Percentiles rank a stretch among this genome's conserved stretches.
phyloP scores from a whole-genome alignment of 768 basidiomycete genomes.

The Termitomyces sp. region DNA sequence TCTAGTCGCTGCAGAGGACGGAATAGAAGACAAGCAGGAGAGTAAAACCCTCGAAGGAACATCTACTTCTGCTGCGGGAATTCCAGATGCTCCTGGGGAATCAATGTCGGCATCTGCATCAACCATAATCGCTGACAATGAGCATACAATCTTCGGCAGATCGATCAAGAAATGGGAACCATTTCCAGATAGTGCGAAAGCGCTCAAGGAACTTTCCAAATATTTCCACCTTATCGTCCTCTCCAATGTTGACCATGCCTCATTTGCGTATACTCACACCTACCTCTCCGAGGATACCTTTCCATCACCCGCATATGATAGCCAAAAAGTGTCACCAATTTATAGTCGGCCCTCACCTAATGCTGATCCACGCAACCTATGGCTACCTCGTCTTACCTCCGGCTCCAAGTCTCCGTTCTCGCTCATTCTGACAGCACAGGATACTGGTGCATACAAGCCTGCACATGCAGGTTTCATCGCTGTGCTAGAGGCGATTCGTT shows the following conservation, averaged over 20 bases:
- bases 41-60: conserved; percentile 15
- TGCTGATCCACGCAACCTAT: conserved; percentile 28
- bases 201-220: conserved; percentile 52
- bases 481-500: conserved; percentile 37
- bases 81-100: conserved; percentile 1
- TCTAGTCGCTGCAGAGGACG: conserved; percentile 24
- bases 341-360: conserved; percentile 26
- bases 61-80: conserved; percentile 4
- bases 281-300: conserved; percentile 40
- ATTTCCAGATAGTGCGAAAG: conserved; percentile 61
- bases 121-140: conserved; percentile 11
- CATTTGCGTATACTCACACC: conserved; percentile 55
- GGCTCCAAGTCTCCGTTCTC: conserved; percentile 54
- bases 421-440: conserved; percentile 65
- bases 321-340: conserved; percentile 12
- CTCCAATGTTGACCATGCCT: conserved; percentile 67
- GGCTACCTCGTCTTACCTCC: conserved; percentile 37
- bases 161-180: conserved; percentile 59
- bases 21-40: conserved; percentile 2
- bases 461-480: conserved; percentile 47
- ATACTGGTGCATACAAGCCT: conserved; percentile 71
- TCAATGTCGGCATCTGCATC: conserved; percentile 13
- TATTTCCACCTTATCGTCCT: conserved; percentile 68
- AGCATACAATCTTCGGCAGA: conserved; percentile 47
- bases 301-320: conserved; percentile 6